phyloP scores from a whole-genome alignment of 73 alveolate genomes.

The Symbiodinium pilosum region DNA sequence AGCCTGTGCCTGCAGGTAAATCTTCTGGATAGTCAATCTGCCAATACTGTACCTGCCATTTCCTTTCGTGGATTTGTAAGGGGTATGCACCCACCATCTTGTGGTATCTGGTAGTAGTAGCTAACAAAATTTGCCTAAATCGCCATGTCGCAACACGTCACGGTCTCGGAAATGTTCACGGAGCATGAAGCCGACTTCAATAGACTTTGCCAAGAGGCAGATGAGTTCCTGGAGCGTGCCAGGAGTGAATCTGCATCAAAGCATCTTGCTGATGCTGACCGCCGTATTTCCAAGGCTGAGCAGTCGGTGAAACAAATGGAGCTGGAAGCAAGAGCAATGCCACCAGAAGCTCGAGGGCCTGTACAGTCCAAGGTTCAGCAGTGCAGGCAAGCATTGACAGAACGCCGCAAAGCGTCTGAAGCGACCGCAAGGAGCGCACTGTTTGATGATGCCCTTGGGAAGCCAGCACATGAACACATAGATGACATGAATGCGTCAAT shows the following conservation, averaged over 20 bases:
- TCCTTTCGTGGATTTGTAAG: too few species aligned
- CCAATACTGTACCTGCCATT: too few species aligned
- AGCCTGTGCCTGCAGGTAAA: too few species aligned
- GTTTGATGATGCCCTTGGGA: conserved; percentile 14
- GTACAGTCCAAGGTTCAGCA: conserved; percentile 30
- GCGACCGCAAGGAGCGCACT: neutral
- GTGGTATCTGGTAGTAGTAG: too few species aligned
- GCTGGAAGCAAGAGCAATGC: conserved; percentile 75
- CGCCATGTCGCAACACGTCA: conserved; percentile 16
- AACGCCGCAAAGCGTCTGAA: neutral
- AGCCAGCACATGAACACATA: conserved; percentile 4
- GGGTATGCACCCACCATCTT: too few species aligned
- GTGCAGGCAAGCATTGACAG: conserved; percentile 1
- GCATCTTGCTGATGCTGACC: neutral
- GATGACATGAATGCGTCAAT: conserved; percentile 55
- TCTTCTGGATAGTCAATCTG: too few species aligned
- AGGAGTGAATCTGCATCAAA: neutral
- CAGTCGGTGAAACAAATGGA: conserved; percentile 86
- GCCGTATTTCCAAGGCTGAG: conserved; percentile 31
- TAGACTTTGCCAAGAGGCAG: conserved; percentile 35
- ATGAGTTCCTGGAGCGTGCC: conserved; percentile 13
- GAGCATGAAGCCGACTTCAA: conserved; percentile 68
- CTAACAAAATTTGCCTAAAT: too few species aligned
- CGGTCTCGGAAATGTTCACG: conserved; percentile 49
- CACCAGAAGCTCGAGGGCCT: conserved; percentile 56